Evolutionary conservation across 2,329 filamentous ascomycete species (phyloP), one percentile per base, ranked within the genome.

Genomic region (Fusarium acutatum): DNA sequence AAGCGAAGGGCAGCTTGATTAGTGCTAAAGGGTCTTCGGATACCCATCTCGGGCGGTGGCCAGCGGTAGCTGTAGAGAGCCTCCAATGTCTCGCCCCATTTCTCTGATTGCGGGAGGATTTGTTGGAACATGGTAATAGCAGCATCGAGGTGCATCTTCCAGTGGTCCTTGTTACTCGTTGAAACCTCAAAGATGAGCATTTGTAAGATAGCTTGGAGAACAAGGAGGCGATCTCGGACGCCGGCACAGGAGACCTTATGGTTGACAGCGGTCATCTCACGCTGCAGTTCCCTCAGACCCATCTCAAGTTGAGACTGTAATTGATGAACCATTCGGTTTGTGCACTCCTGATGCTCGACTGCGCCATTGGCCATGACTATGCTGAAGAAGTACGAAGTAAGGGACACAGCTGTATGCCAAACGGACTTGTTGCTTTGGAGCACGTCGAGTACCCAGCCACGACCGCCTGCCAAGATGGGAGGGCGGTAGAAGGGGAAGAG

Each of bases 401-500:
- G 83, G 32, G 88, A 87, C 24, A 91, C 82, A 52, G 86, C 85
- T 5, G 87, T 87, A 78, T 91, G 88, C 79, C 87, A 90, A 26
- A 91, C 83, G 3, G 88, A 84, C 69, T 86, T 88, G 79, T 89
- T 90, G 67, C 84, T 86, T 62, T 88, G 84, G 15, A 91, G 82
- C 46, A 89, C 81, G 35, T 88, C 85, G 40, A 92, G 81, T 34
- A 92, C 82, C 90, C 90, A 92, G 32, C 87, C 86, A 54, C 88
- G 85, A 20, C 89, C 90, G n/a, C 88, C 87, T 63, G 88, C 83
- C 7, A 88, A 82, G 11, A 90, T 77, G 6, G 84, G 83, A 2
- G 90, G 90, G 6, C 85, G 85, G 79, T 91, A 92, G 77, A 91
- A 89, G 6, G 90, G 90, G 75, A 89, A 91, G 3, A 91, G 80